These are phyloP conservation scores for Apiospora arundinis DNA, from an alignment of 2,329 filamentous ascomycete species.

Conservation along the genomic window DNA sequence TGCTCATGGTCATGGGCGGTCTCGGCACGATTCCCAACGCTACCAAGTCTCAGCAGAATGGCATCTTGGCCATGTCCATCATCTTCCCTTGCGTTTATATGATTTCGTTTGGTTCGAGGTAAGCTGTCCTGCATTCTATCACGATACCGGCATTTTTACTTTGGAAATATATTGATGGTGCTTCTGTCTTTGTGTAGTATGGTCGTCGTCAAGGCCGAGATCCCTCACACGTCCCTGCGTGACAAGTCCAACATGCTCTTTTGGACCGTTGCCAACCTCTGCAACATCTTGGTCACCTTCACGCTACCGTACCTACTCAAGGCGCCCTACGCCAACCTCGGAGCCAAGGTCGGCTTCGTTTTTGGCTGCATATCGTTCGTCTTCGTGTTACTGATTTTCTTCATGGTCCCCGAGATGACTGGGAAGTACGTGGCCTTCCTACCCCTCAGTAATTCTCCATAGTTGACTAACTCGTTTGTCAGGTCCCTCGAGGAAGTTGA, in stretches of 20 bases:
- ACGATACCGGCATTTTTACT: no score
- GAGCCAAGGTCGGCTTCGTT: neutral
- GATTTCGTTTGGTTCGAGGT: neutral
- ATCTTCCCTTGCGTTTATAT: neutral
- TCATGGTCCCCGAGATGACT: neutral
- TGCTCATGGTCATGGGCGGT: constrained; percentile 1
- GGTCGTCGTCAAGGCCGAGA: neutral
- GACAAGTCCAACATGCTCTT: constrained; percentile 6
- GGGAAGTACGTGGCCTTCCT: neutral
- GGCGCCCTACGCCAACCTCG: neutral
- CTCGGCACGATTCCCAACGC: neutral
- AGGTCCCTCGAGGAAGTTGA: neutral
- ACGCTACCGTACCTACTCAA: neutral
- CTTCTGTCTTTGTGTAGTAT: neutral
- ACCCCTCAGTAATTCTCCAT: no score
- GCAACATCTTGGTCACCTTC: neutral
- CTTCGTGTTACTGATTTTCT: neutral
- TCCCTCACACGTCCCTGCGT: neutral
- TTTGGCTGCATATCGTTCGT: neutral
- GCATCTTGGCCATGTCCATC: neutral
- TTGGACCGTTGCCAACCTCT: neutral
- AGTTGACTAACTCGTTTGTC: neutral
- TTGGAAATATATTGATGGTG: no score
- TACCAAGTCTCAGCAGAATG: neutral
- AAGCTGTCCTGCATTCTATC: no score